Conservation (phyloP, 352 stramenopile genomes). For the Globisporangium paroecandrum region DNA sequence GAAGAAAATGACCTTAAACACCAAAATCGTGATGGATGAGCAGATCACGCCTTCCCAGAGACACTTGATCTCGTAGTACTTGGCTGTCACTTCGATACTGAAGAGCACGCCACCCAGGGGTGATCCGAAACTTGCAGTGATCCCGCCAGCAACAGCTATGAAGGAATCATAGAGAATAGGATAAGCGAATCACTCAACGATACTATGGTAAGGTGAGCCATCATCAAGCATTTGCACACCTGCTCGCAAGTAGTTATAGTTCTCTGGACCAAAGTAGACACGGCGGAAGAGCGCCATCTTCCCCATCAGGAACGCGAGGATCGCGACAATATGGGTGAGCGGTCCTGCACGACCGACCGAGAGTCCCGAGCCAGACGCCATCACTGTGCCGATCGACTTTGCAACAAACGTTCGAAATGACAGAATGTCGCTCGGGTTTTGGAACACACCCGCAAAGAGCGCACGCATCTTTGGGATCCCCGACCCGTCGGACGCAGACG, state of each 20-base stretch:
- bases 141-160: constrained; percentile 63
- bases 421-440: constrained; percentile 63
- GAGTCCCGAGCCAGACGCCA: constrained; percentile 59
- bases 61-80: constrained; percentile 84
- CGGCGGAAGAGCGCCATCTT: constrained; percentile 65
- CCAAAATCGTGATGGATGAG: constrained; percentile 72
- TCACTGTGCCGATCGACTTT: constrained; percentile 60
- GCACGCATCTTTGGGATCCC: constrained; percentile 75
- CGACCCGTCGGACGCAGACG: constrained; percentile 64
- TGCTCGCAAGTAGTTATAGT: constrained; percentile 66
- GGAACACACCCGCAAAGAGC: constrained; percentile 68
- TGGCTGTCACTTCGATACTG: constrained; percentile 83
- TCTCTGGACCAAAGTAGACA: constrained; percentile 64
- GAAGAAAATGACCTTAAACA: constrained; percentile 76
- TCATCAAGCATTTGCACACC: constrained; percentile 23
- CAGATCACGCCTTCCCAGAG: constrained; percentile 83
- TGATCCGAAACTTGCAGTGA: constrained; percentile 79
- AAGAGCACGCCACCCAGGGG: constrained; percentile 76
- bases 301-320: constrained; percentile 67
- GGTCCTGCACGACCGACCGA: constrained; percentile 67
- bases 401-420: constrained; percentile 66
- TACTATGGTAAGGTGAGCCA: not conserved
- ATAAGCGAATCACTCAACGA: not conserved
- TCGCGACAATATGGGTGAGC: constrained; percentile 75
- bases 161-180: not conserved